Conservation (phyloP, 225 moss, liverwort and hornwort genomes). For the Rhytidiadelphus loreus region DNA sequence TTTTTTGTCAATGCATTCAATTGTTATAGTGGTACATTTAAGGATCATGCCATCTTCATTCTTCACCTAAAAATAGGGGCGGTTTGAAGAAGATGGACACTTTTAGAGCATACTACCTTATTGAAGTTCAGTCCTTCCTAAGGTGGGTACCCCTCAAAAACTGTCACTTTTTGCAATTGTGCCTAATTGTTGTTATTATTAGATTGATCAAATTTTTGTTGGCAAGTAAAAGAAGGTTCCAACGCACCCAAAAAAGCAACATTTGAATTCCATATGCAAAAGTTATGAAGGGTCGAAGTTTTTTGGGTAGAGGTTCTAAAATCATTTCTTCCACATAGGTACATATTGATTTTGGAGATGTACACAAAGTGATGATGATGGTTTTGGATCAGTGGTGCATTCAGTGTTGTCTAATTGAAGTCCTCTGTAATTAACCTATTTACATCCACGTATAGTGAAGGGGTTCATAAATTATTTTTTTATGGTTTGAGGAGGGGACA, state of each 20-base stretch:
- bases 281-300: background rate
- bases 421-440: background rate
- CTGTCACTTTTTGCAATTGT: accelerated
- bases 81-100: no score
- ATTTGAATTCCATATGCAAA: background rate
- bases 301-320: background rate
- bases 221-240: background rate
- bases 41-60: no score
- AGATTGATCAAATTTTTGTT: background rate
- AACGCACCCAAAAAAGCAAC: accelerated
- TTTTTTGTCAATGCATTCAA: no score
- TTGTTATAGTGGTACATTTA: no score
- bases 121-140: background rate
- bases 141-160: accelerated
- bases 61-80: no score
- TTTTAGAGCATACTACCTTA: no score
- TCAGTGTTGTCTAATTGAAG: background rate
- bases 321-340: background rate
- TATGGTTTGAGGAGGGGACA: background rate
- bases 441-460: background rate
- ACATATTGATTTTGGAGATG: background rate
- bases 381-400: accelerated
- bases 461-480: no score
- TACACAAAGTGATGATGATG: background rate
- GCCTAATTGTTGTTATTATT: background rate